Evolutionary conservation across 495 filamentous ascomycete genomes (phyloP).

Genomic region (Extremus antarcticus): DNA sequence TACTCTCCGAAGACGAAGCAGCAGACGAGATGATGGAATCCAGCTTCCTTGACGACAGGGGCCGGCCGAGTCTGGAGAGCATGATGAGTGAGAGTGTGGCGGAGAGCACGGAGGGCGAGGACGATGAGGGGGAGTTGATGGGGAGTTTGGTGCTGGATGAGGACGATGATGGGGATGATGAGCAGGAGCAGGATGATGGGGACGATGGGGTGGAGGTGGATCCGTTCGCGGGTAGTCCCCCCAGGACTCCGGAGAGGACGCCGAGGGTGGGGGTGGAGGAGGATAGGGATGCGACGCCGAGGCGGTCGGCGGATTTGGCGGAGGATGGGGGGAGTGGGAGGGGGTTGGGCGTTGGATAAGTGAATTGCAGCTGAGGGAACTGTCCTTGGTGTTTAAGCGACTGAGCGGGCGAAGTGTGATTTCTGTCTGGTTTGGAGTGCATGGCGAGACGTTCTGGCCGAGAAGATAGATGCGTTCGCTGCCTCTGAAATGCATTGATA

Average conservation of each 20-base stretch:
- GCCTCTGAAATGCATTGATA: too few species aligned
- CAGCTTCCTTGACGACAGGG: neutral
- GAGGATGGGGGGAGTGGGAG: neutral
- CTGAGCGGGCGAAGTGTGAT: too few species aligned
- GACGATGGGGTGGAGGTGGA: conserved; percentile 20
- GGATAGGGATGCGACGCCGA: neutral
- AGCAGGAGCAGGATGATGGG: conserved; percentile 29
- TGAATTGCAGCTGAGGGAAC: too few species aligned
- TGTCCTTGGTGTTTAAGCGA: too few species aligned
- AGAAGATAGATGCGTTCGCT: too few species aligned
- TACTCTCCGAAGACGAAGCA: neutral
- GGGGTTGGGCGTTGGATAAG: neutral
- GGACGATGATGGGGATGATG: conserved; percentile 30
- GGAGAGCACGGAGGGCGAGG: conserved; percentile 21
- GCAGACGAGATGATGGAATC: conserved; percentile 1
- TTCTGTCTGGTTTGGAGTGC: too few species aligned
- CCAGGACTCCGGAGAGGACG: neutral
- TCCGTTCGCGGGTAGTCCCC: conserved; percentile 10
- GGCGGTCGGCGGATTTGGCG: neutral
- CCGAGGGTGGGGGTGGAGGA: neutral
- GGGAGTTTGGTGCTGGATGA: conserved; percentile 24
- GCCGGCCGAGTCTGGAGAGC: neutral
- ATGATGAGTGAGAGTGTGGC: neutral
- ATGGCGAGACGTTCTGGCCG: too few species aligned
- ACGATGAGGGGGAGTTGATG: conserved; percentile 22